Conservation (phyloP, 805 yeast species). For the Kazachstania martiniae region DNA sequence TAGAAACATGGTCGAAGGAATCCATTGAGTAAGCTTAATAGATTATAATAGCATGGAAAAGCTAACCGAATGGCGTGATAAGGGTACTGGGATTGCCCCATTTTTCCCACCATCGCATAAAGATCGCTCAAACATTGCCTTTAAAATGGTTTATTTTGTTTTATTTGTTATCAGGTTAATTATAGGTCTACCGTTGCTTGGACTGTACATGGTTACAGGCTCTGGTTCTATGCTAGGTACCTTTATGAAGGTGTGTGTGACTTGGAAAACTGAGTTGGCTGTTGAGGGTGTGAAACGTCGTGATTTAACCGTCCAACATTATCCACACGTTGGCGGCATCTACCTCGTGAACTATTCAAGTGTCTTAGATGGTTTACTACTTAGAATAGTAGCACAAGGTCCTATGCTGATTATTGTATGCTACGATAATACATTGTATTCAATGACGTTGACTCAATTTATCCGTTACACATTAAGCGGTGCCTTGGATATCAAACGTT, state of each 20-base stretch:
- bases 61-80: constrained; percentile 76
- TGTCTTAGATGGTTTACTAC: constrained; percentile 36
- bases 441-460: constrained; percentile 11
- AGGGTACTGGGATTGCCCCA: constrained; percentile 90
- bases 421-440: constrained; percentile 8
- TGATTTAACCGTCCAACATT: constrained; percentile 3
- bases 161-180: constrained; percentile 5
- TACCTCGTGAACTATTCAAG: constrained; percentile 39
- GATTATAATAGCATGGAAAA: too few species aligned
- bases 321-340: constrained; percentile 31
- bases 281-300: constrained; percentile 37
- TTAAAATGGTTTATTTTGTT: neutral
- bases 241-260: too few species aligned
- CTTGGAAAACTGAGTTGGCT: constrained; percentile 27
- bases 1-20: neutral
- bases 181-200: constrained; percentile 13
- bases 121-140: constrained; percentile 1
- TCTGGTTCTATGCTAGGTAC: constrained; percentile 12
- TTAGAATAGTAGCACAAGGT: constrained; percentile 22
- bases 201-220: constrained; percentile 4
- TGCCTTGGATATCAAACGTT: constrained; percentile 10
- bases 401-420: too few species aligned
- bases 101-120: constrained; percentile 55
- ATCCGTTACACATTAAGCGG: constrained; percentile 16
- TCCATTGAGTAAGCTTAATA: neutral